These are phyloP conservation scores for Melastoma candidum DNA, from an alignment of 441 rosid species.

Conservation along the genomic window DNA sequence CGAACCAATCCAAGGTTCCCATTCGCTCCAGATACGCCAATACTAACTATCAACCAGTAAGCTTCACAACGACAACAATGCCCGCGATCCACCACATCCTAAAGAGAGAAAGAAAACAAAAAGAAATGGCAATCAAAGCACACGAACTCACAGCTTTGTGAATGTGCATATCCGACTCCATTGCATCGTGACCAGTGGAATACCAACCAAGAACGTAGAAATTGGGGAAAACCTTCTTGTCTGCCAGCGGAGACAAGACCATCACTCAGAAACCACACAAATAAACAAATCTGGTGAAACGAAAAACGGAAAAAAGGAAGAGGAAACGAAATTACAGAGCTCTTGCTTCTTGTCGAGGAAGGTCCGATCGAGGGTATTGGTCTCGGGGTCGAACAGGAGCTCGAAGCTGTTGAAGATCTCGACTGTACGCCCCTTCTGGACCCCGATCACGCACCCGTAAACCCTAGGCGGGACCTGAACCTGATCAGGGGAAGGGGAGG, in stretches of 20 bases:
- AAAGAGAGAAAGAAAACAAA: no score
- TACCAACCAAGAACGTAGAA: conserved; percentile 91
- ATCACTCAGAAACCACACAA: not conserved
- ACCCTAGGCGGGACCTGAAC: conserved; percentile 43
- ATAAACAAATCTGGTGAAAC: not conserved
- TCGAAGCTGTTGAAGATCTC: conserved; percentile 98
- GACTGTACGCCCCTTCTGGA: conserved; percentile 88
- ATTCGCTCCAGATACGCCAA: no score
- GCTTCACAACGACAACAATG: no score
- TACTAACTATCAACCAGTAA: no score
- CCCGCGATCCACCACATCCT: no score
- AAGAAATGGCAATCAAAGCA: not conserved
- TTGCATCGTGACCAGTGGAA: conserved; percentile 80
- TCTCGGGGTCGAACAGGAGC: conserved; percentile 70
- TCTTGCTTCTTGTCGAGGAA: conserved; percentile 97
- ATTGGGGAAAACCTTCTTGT: conserved; percentile 91
- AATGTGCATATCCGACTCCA: conserved; percentile 82
- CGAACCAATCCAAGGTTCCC: no score
- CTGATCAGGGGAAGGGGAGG: conserved; percentile 6
- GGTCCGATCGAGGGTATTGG: conserved; percentile 62
- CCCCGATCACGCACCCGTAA: conserved; percentile 87
- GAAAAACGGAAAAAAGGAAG: not conserved
- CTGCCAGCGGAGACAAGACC: conserved; percentile 21
- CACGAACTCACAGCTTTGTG: conserved; percentile 72
- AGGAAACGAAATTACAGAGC: conserved; percentile 41